Evolutionary conservation across 2,329 filamentous ascomycete species (phyloP).

Genomic region (Cadophora sp.): DNA sequence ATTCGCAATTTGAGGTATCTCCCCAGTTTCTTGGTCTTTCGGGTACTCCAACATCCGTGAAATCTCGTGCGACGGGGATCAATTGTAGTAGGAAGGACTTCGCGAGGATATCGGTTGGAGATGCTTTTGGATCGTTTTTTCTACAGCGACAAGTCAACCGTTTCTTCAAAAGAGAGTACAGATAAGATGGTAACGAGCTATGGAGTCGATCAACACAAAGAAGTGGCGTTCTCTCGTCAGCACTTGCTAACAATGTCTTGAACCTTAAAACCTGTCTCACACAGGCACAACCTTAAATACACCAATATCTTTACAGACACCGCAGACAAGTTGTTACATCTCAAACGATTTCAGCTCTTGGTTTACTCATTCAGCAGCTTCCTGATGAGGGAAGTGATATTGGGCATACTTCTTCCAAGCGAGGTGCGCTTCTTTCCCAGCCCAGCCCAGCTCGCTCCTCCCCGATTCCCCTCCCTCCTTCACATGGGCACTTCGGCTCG

Average conservation of each 20-base stretch:
- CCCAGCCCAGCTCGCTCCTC: not conserved
- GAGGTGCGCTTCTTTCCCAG: not conserved
- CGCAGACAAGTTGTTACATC: too few species aligned
- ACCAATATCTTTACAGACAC: not conserved
- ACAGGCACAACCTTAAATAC: conserved; percentile 11
- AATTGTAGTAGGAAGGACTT: too few species aligned
- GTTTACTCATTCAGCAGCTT: too few species aligned
- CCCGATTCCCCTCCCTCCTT: not conserved
- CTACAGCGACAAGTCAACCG: not conserved
- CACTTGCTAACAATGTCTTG: not conserved
- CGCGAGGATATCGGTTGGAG: too few species aligned
- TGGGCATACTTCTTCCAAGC: conserved; percentile 3
- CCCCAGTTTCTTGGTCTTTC: not conserved
- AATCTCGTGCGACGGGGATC: too few species aligned
- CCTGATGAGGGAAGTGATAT: not conserved
- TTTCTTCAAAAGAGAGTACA: not conserved
- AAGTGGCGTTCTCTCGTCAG: not conserved
- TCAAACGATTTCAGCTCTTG: too few species aligned
- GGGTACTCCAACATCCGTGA: not conserved
- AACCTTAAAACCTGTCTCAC: not conserved
- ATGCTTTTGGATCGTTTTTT: too few species aligned
- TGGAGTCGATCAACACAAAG: not conserved
- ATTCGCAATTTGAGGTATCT: too few species aligned
- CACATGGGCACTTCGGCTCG: not conserved
- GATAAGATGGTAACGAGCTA: not conserved